A percentile compares a stretch with the other conserved stretches of the same genome.
Evolutionary conservation across 2,329 filamentous ascomycete species (phyloP).

Genomic region (Cladosporium sp.): DNA sequence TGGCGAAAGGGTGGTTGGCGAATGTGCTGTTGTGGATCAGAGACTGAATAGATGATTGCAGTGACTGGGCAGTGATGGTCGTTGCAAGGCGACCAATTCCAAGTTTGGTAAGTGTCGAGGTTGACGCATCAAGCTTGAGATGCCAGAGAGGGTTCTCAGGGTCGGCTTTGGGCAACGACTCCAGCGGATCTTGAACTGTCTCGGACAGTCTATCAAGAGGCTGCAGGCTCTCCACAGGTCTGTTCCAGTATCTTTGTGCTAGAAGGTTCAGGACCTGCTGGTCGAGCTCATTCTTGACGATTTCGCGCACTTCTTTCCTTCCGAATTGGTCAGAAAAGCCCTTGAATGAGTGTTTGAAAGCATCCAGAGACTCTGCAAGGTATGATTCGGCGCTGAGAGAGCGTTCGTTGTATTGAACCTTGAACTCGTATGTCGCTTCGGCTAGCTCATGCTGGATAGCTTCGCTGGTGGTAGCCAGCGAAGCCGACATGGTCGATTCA

Average conservation of each 20-base stretch:
- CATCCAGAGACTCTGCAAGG: conserved; percentile 88
- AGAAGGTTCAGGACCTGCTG: conserved; percentile 92
- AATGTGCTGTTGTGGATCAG: conserved; percentile 83
- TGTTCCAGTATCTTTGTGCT: conserved; percentile 96
- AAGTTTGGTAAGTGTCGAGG: conserved; percentile 86
- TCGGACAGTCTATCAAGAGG: conserved; percentile 40
- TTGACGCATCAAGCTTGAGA: conserved; percentile 89
- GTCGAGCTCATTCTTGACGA: conserved; percentile 89
- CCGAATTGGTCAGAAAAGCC: conserved; percentile 89
- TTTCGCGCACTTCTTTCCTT: conserved; percentile 80
- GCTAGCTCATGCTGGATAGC: conserved; percentile 93
- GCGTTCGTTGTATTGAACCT: conserved; percentile 98
- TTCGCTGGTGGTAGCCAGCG: conserved; percentile 83
- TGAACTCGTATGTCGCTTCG: conserved; percentile 97
- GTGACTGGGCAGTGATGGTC: conserved; percentile 82
- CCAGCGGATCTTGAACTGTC: conserved; percentile 35
- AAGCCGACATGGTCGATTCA: conserved; percentile 95
- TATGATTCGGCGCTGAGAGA: conserved; percentile 95
- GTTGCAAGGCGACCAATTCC: conserved; percentile 92
- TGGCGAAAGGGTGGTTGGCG: conserved; percentile 84
- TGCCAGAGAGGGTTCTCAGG: conserved; percentile 88
- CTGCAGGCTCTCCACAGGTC: conserved; percentile 82
- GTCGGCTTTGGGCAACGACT: conserved; percentile 82
- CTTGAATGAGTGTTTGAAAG: conserved; percentile 98
- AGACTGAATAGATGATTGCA: conserved; percentile 79